Evolutionary conservation across 768 basidiomycete genomes (phyloP), one percentile per base, ranked within the genome.

Genomic region (Leucocoprinus leucothites): DNA sequence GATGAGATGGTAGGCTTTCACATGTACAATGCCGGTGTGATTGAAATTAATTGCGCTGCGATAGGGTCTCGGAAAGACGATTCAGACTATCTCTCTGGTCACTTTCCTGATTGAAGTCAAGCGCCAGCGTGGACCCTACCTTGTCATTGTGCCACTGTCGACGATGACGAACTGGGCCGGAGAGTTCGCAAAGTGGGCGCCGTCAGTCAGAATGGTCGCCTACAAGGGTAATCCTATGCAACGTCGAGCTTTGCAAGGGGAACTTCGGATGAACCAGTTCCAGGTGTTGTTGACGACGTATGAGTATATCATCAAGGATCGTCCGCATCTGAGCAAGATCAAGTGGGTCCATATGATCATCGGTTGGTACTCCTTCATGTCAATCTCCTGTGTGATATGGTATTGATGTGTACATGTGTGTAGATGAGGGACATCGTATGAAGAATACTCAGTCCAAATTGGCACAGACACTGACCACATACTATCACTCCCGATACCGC

Each of bases 301-400:
- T 67, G 94, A 97, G 66, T 98, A 97, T 65, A 94, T 98, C 69
- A 97, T 96, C 80, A 94, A 94, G 74, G 95, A 98, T 69, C 86
- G 92, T n/a, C 90, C 91, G 1, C 69, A 88, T 56, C 76, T 98
- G 28, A 85, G 87, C 71, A 94, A 94, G 74, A 82, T 94, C 63
- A 94, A 92, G 66, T 98, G 94, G 94, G 71, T 95, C 7, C 95
- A 98, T 67, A 96, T 95, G 92, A 96, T 98, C 69, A 94, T 98
- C 60, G 94, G 87, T 89, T 57, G 53, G 81, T 68, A 31, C 40
- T 22, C 40, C 19, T n/a, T n/a, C n/a, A n/a, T n/a, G 18, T 19
- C 51, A 9, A 4, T 13, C 9, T 35, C 31, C 14, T n/a, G 19
- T 18, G 34, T 14, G 9, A 51, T 57, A 46, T 57, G 28, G 58